phyloP scores from a whole-genome alignment of 345 rosid genomes.

The Litchi chinensis region DNA sequence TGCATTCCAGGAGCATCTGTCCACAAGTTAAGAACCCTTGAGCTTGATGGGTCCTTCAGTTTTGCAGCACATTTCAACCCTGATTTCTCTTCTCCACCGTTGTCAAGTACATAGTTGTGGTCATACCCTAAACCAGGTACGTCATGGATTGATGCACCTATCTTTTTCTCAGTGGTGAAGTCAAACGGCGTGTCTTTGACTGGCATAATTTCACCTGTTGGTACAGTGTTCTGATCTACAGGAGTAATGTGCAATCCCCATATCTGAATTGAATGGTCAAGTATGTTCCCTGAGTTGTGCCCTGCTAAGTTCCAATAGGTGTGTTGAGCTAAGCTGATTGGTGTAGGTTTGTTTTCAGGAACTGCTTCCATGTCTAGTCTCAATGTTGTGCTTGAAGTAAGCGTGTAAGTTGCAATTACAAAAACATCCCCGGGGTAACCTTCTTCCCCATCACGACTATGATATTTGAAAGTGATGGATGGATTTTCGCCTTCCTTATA shows the following conservation, averaged over 20 bases:
- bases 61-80: constrained; percentile 76
- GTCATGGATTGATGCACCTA: constrained; percentile 65
- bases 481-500: constrained; percentile 64
- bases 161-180: constrained; percentile 70
- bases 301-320: constrained; percentile 97
- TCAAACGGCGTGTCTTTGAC: constrained; percentile 87
- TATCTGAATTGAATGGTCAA: constrained; percentile 72
- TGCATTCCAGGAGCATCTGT: constrained; percentile 87
- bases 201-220: constrained; percentile 77
- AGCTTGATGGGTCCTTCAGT: constrained; percentile 61
- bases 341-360: constrained; percentile 74
- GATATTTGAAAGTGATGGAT: constrained; percentile 73
- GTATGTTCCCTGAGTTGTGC: constrained; percentile 72
- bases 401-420: constrained; percentile 74
- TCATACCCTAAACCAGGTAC: constrained; percentile 84
- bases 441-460: constrained; percentile 81
- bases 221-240: constrained; percentile 73
- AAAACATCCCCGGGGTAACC: constrained; percentile 90
- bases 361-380: constrained; percentile 94
- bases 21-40: constrained; percentile 83
- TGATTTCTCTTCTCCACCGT: constrained; percentile 61
- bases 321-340: constrained; percentile 87
- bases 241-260: constrained; percentile 86
- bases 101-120: constrained; percentile 80
- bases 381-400: constrained; percentile 67